phyloP scores from a whole-genome alignment of 2,329 filamentous ascomycete genomes.

The Sclerotinia subarctica region DNA sequence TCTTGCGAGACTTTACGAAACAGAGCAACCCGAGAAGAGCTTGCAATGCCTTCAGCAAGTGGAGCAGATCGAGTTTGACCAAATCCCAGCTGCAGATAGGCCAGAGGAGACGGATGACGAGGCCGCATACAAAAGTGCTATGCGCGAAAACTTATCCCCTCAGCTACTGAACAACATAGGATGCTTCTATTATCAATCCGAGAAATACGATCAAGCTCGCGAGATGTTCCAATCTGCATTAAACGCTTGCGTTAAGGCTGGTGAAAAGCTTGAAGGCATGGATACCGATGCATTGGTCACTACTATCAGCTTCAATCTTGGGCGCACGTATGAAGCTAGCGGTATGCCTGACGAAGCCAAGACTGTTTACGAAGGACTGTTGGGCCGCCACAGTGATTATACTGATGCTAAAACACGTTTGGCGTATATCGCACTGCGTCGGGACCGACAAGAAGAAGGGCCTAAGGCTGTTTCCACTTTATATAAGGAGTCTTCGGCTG shows the following conservation, averaged over 20 bases:
- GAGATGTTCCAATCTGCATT: constrained; percentile 91
- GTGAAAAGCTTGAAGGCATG: constrained; percentile 68
- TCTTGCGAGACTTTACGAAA: constrained; percentile 86
- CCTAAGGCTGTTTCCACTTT: constrained; percentile 82
- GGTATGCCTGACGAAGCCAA: constrained; percentile 78
- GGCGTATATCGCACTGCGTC: constrained; percentile 83
- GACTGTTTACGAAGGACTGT: constrained; percentile 81
- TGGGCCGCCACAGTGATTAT: constrained; percentile 85
- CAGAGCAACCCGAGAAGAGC: constrained; percentile 81
- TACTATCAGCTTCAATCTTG: constrained; percentile 95
- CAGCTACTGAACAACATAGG: constrained; percentile 96
- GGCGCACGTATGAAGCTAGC: constrained; percentile 85
- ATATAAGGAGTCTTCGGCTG: constrained; percentile 77
- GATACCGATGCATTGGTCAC: constrained; percentile 92
- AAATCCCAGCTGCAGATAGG: constrained; percentile 67
- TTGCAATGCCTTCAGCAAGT: constrained; percentile 89
- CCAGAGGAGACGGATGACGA: constrained; percentile 60
- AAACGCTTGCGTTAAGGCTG: constrained; percentile 78
- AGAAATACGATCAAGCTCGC: constrained; percentile 75
- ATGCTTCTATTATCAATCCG: constrained; percentile 87
- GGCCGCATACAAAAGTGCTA: constrained; percentile 53
- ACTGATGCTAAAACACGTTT: constrained; percentile 85
- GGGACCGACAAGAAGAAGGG: constrained; percentile 78
- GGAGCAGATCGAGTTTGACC: constrained; percentile 82
- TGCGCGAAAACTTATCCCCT: constrained; percentile 79